Base-by-base conservation (phyloP, 1,284 basidiomycete genomes). In the Entoloma clypeatum region DNA sequence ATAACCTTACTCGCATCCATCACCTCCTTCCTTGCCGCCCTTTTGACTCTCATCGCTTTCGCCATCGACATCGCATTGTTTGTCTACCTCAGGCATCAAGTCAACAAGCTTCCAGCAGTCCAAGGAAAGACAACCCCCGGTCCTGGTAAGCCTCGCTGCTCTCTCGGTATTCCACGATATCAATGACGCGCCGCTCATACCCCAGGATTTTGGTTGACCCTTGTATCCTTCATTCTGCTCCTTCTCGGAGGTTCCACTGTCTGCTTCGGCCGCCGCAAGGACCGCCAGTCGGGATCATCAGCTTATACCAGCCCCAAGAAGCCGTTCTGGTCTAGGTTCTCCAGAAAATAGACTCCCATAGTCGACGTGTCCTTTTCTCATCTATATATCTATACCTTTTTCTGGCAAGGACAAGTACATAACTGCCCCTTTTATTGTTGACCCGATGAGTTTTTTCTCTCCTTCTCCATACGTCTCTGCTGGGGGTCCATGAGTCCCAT, bases 61-160 rank as follows among this genome's bases (percentile, higher is more conserved):
- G 71, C 72, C 25, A 75, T 82, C 55, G 84, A 89, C 58, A 80
- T 89, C 50, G 81, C 81, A n/a, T 71, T 89, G 11, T 81, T 68
- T 52, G 77, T 68, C 1, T 77, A 70, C 44, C 70, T 81, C 39
- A 77, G 74, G 55, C 67, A 79, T 45, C 62, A 79, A 50, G 67
- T 81, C 46, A 57, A 61, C 34, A 68, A 73, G 37, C 64, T 86
- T 13, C 48, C 59, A 19, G 66, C 66, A 38, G 63, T 74, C 14
- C 51, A 48, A 18, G 63, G 65, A 3, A 60, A 59, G 26, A 81
- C 79, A 8, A 63, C 65, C 43, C 70, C 80, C n/a, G 77, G 69
- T 9, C 74, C 76, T 41, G 84, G 83, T 81, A 52, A 39, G 71
- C 59, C 10, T 37, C 17, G 8, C 24, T 36, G 13, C 34, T 36